These are phyloP conservation scores for Trichoderma sp. DNA, from an alignment of 2,329 filamentous ascomycete species.

Conservation along the genomic window DNA sequence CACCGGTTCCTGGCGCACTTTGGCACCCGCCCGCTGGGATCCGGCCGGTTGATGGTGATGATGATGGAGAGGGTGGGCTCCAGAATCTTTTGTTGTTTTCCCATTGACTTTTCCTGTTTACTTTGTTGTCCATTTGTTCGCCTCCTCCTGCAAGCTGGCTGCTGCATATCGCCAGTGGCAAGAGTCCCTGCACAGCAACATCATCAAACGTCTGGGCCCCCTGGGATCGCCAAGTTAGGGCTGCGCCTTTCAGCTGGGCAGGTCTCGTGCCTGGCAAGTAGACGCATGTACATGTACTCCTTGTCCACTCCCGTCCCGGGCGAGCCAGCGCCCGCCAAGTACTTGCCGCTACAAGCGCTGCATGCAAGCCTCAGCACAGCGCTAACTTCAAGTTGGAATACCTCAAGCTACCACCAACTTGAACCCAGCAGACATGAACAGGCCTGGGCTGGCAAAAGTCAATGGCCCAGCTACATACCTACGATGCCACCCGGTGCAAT, in stretches of 20 bases:
- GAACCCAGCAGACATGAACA: not conserved
- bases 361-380: not conserved
- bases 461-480: not conserved
- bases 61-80: too few species aligned
- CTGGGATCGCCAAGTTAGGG: conserved; percentile 16
- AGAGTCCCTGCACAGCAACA: not conserved
- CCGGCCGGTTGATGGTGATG: not conserved
- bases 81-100: not conserved
- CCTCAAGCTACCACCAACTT: not conserved
- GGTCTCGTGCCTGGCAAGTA: conserved; percentile 6
- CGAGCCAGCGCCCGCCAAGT: not conserved
- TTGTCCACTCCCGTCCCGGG: not conserved
- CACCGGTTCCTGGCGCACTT: not conserved
- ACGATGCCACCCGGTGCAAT: not conserved
- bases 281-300: not conserved
- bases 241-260: conserved; percentile 16
- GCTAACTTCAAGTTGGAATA: not conserved
- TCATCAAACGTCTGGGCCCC: not conserved
- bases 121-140: not conserved
- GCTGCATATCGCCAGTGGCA: not conserved
- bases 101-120: not conserved
- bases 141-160: not conserved
- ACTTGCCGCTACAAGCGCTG: conserved; percentile 7
- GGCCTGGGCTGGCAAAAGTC: not conserved
- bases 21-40: not conserved